Evolutionary conservation across 1,284 basidiomycete species (phyloP).

Genomic region (Austroboletus sp.): DNA sequence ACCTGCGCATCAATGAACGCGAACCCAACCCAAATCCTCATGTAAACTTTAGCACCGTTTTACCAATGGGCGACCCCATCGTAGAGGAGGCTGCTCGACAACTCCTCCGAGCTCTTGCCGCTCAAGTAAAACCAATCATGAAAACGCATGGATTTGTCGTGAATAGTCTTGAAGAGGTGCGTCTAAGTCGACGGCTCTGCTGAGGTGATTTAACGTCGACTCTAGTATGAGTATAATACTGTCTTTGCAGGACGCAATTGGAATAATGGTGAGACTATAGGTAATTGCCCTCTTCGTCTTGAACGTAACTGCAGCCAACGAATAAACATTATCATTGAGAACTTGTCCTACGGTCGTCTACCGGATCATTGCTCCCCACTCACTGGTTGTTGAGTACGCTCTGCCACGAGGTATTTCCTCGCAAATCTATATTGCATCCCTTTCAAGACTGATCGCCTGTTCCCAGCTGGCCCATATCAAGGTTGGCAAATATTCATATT

Average conservation of each 20-base stretch:
- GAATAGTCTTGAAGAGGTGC: conserved; percentile 74
- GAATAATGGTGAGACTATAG: conserved; percentile 71
- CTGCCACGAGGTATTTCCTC: conserved; percentile 66
- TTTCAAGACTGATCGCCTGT: conserved; percentile 3
- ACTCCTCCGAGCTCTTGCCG: conserved; percentile 66
- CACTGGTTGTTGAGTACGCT: conserved; percentile 69
- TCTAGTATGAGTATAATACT: conserved; percentile 63
- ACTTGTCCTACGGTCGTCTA: conserved; percentile 58
- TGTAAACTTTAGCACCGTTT: conserved; percentile 65
- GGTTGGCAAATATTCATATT: conserved; percentile 34
- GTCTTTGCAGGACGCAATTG: conserved; percentile 78
- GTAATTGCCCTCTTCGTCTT: conserved; percentile 32
- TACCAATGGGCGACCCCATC: conserved; percentile 38
- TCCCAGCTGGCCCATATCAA: conserved; percentile 69
- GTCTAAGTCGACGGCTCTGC: conserved; percentile 8
- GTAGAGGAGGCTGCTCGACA: conserved; percentile 54
- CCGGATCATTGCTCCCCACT: conserved; percentile 54
- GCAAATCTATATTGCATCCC: not conserved
- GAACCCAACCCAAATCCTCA: conserved; percentile 67
- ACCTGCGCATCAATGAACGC: conserved; percentile 60
- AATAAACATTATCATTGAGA: conserved; percentile 37
- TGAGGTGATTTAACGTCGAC: conserved; percentile 6
- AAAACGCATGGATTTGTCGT: conserved; percentile 66
- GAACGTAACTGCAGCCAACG: not conserved
- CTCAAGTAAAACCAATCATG: conserved; percentile 76